Percentiles rank a stretch among this genome's conserved stretches.
Evolutionary conservation across 148 eudicot species (phyloP).

Genomic region (Amaranthus palmeri): DNA sequence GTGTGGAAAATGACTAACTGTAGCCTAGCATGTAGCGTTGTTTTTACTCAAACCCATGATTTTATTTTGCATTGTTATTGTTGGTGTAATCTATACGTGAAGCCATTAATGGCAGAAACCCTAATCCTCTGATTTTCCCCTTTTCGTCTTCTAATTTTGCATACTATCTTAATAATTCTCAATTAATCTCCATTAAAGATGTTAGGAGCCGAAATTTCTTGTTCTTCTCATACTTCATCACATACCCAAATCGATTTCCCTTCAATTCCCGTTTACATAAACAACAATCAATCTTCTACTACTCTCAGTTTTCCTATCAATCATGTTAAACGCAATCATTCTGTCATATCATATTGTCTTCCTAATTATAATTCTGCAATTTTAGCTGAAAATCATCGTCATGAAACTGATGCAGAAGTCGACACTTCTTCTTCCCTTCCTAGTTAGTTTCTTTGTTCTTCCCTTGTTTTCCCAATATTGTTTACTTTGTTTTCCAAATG

Average conservation of each 20-base stretch:
- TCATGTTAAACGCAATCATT: not conserved
- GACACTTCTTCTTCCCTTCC: slow-evolving; percentile 22
- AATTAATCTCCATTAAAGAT: not conserved
- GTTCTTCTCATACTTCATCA: not conserved
- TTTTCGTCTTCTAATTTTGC: no score
- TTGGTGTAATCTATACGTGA: no score
- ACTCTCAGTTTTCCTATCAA: not conserved
- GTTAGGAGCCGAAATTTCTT: not conserved
- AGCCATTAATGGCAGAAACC: no score
- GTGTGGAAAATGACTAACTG: no score
- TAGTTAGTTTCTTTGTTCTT: not conserved
- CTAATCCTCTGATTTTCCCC: no score
- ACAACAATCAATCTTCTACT: not conserved
- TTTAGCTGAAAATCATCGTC: not conserved
- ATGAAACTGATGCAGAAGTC: slow-evolving; percentile 1
- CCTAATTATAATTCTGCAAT: not conserved
- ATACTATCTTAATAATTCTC: no score
- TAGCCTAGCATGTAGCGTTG: no score
- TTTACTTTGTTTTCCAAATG: not conserved
- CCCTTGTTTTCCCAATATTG: not conserved
- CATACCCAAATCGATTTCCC: not conserved
- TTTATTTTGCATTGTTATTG: no score
- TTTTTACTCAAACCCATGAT: no score
- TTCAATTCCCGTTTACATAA: not conserved
- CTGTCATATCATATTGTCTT: not conserved